Evolutionary conservation across 2,329 filamentous ascomycete genomes (phyloP), one percentile per base, ranked within the genome.

Genomic region (Nakataea oryzae): DNA sequence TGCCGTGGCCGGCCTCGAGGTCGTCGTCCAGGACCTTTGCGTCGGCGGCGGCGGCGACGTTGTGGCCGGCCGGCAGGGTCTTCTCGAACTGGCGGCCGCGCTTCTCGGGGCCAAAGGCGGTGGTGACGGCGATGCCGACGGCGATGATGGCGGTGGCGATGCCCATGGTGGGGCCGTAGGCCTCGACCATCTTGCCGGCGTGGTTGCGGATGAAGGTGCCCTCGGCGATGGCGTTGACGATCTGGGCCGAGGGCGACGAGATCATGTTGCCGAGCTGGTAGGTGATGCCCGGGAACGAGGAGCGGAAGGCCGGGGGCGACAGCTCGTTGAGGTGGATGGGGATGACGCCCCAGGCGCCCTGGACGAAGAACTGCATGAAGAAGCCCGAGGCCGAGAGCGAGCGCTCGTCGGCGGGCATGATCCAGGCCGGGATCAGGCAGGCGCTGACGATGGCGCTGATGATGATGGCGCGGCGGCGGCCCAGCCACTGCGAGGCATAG

Each of bases 201-300:
- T 70, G 70, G 54, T 80, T 77, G 0, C 73, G 83, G 57, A 91
- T 77, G 54, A 80, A 80, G 41, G 79, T 79, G 57, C 76, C 81
- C 73, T 92, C 87, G 54, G 89, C 89, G 54, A 92, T 86, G 0
- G 84, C 88, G 1, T 87, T 82, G 72, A 93, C 88, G 67, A 93
- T 93, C 13, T 89, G 91, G 0, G 86, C 88, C 57, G 85, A 88
- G 0, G 86, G 86, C 0, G 82, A 85, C 1, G 81, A 86, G 13
- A 85, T 85, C 24, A 93, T 82, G 71, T 93, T 93, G 59, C 90
- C 90, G 2, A 93, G 81, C 74, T 93, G 88, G 74, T 92, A 91
- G 3, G 83, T 79, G 0, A 88, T 88, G 61, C 89, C 89, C 28
- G 90, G 86, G 62, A 90, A 86, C 67, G 90, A 90, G 0, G 89